A percentile compares a stretch with the other conserved stretches of the same genome.
Conservation (phyloP, 2,329 filamentous ascomycete genomes). For the Botrytis cinerea region DNA sequence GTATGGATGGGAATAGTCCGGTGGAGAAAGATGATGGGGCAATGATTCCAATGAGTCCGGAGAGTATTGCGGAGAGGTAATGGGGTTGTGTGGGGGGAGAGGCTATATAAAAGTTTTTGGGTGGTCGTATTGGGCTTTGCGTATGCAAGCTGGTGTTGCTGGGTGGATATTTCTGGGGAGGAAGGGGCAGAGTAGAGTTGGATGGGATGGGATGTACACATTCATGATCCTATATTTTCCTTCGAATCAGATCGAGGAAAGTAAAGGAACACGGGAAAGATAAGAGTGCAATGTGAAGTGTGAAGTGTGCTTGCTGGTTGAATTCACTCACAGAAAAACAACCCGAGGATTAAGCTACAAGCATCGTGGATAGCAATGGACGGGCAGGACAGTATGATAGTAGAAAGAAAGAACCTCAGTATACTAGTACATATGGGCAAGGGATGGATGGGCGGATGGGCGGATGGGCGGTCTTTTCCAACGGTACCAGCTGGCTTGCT, state of each 20-base stretch:
- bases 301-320: neutral
- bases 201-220: neutral
- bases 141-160: neutral
- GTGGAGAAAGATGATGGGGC: constrained; percentile 68
- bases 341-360: neutral
- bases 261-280: neutral
- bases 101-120: constrained; percentile 17
- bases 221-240: neutral
- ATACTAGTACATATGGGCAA: constrained; percentile 20
- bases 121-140: constrained; percentile 2
- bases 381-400: neutral
- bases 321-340: neutral
- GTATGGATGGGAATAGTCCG: constrained; percentile 53
- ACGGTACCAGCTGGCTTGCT: neutral
- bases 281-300: neutral
- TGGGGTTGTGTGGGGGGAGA: neutral
- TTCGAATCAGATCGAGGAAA: neutral
- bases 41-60: constrained; percentile 80
- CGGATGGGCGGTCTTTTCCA: neutral
- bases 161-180: neutral
- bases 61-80: constrained; percentile 52
- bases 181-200: neutral
- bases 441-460: neutral
- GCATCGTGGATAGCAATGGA: neutral
- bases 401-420: neutral